These are phyloP conservation scores for Leccinum imitatum DNA, from an alignment of 768 basidiomycete genomes.

Conservation along the genomic window DNA sequence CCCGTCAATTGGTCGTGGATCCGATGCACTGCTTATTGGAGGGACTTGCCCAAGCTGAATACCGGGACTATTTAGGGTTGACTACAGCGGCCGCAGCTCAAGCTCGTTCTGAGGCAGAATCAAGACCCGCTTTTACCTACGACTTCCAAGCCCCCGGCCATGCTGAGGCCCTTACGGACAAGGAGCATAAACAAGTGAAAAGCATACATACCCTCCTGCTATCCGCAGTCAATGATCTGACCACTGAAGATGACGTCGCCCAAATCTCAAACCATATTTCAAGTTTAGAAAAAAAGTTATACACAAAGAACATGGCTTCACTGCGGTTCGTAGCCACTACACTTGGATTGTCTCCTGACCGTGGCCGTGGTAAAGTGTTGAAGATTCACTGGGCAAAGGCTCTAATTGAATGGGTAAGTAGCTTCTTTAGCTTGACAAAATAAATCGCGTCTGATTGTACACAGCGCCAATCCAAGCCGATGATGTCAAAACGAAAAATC, in stretches of 20 bases:
- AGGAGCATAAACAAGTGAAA: neutral
- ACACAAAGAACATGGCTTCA: neutral
- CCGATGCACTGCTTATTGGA: neutral
- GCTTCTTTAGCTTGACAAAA: too few relatives aligned
- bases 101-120: neutral
- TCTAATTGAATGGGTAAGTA: conserved; percentile 9
- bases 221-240: neutral
- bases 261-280: neutral
- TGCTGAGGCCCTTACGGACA: neutral
- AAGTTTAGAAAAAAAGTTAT: neutral
- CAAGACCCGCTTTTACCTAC: conserved; percentile 1
- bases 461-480: neutral
- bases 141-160: neutral
- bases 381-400: conserved; percentile 10
- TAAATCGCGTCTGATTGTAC: neutral
- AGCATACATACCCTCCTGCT: conserved; percentile 6
- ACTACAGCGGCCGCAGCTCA: neutral
- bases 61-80: neutral
- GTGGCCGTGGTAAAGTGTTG: neutral
- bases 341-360: neutral
- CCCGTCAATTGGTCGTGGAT: neutral
- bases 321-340: neutral
- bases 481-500: neutral
- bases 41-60: neutral
- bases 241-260: neutral